A percentile compares a stretch with the other conserved stretches of the same genome.
These are phyloP conservation scores for Kwoniella dendrophila DNA, from an alignment of 768 basidiomycete species.

Conservation along the genomic window DNA sequence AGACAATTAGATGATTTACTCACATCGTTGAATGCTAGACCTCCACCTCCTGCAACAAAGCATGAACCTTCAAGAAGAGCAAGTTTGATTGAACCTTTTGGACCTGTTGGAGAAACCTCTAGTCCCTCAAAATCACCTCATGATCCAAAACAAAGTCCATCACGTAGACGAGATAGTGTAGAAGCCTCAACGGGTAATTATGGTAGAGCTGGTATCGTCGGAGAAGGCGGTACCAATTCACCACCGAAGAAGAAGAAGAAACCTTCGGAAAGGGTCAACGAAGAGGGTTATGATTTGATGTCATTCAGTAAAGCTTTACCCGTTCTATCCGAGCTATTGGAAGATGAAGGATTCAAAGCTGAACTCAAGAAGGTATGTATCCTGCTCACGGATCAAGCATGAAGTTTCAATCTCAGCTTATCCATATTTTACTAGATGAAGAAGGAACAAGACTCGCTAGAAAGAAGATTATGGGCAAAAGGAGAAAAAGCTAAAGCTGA, in stretches of 20 bases:
- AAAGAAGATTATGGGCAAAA: slow-evolving; percentile 46
- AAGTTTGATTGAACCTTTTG: slow-evolving; percentile 39
- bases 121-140: slow-evolving; percentile 13
- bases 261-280: slow-evolving; percentile 18
- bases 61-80: not conserved
- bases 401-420: not conserved
- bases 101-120: slow-evolving; percentile 23
- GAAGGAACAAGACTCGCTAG: slow-evolving; percentile 45
- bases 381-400: not conserved
- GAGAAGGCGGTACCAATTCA: not conserved
- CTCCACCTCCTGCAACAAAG: not conserved
- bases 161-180: slow-evolving; percentile 1
- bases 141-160: slow-evolving; percentile 7
- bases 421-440: slow-evolving; percentile 38
- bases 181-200: not conserved
- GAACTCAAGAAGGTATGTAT: slow-evolving; percentile 43
- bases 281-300: slow-evolving; percentile 24
- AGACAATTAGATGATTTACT: slow-evolving; percentile 45
- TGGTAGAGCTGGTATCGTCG: not conserved
- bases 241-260: slow-evolving; percentile 7
- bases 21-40: slow-evolving; percentile 32
- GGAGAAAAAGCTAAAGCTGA: slow-evolving; percentile 45
- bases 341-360: slow-evolving; percentile 36
- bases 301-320: slow-evolving; percentile 42
- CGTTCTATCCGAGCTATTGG: slow-evolving; percentile 33